A percentile compares a stretch with the other conserved stretches of the same genome.
These are phyloP conservation scores for Bretziella fagacearum DNA, from an alignment of 2,329 filamentous ascomycete genomes.

Conservation along the genomic window DNA sequence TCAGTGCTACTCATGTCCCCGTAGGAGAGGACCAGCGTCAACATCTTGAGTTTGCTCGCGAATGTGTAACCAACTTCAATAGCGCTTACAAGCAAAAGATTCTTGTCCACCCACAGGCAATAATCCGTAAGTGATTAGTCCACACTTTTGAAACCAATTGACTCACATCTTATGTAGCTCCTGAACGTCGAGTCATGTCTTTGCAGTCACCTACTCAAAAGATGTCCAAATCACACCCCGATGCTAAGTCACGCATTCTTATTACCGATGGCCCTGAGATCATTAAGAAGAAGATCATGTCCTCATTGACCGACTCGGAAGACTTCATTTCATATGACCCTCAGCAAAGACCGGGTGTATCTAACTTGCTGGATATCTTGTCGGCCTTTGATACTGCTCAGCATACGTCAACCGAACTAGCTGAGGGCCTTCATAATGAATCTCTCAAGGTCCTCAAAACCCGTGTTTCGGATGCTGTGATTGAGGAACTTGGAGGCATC, in stretches of 20 bases:
- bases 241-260: conserved; percentile 59
- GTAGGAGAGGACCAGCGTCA: conserved; percentile 93
- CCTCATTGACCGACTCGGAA: conserved; percentile 59
- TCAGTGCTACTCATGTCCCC: conserved; percentile 76
- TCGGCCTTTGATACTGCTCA: conserved; percentile 42
- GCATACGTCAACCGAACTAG: conserved; percentile 27
- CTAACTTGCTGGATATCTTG: conserved; percentile 73
- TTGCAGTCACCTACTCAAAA: conserved; percentile 61
- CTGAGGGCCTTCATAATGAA: conserved; percentile 23
- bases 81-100: conserved; percentile 43
- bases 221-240: conserved; percentile 81
- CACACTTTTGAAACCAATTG: neutral
- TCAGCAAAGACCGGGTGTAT: conserved; percentile 54
- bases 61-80: conserved; percentile 80
- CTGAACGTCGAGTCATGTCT: conserved; percentile 77
- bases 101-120: conserved; percentile 48
- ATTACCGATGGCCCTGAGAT: conserved; percentile 52
- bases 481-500: conserved; percentile 34
- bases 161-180: conserved; percentile 32
- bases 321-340: conserved; percentile 57
- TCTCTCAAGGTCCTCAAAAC: conserved; percentile 28
- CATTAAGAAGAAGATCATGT: conserved; percentile 53
- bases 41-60: conserved; percentile 81
- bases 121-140: conserved; percentile 41
- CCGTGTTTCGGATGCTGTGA: conserved; percentile 41